phyloP scores from a whole-genome alignment of 2,329 filamentous ascomycete genomes.

The Fusarium hostae region DNA sequence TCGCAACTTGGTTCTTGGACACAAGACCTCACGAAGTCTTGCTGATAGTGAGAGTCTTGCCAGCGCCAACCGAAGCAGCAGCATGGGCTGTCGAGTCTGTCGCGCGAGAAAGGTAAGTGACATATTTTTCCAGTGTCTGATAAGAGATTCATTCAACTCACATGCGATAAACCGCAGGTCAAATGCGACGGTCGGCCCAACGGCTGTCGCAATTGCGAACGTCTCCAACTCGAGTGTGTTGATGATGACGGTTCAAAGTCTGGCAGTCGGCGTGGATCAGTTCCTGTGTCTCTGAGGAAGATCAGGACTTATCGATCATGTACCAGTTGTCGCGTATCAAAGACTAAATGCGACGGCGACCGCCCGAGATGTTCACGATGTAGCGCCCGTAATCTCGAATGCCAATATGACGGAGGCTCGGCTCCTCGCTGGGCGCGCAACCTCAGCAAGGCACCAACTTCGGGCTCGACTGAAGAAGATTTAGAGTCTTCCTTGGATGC shows the following conservation, averaged over 20 bases:
- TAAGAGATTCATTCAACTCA: constrained; percentile 17
- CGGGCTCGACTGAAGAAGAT: constrained; percentile 41
- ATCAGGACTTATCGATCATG: constrained; percentile 56
- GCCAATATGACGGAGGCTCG: constrained; percentile 53
- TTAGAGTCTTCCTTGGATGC: constrained; percentile 31
- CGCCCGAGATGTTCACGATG: constrained; percentile 54
- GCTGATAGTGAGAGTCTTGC: constrained; percentile 26
- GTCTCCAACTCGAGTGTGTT: constrained; percentile 55
- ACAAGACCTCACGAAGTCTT: constrained; percentile 33
- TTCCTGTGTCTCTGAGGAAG: constrained; percentile 50
- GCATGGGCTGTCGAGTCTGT: constrained; percentile 55
- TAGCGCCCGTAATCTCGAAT: constrained; percentile 48
- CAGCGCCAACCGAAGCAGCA: constrained; percentile 34
- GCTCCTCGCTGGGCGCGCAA: constrained; percentile 53
- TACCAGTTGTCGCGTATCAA: constrained; percentile 53
- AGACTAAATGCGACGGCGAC: constrained; percentile 57
- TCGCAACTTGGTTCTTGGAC: constrained; percentile 17
- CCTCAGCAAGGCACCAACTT: constrained; percentile 43
- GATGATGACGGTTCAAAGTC: constrained; percentile 49
- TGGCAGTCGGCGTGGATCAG: constrained; percentile 36
- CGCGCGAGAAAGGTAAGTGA: constrained; percentile 53
- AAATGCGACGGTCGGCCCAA: constrained; percentile 56
- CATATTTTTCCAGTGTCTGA: background rate
- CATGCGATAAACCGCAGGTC: constrained; percentile 46
- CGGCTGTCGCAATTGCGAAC: constrained; percentile 56